Percentiles rank a stretch among this genome's conserved stretches.
These are phyloP conservation scores for Grosmannia clavigera DNA, from an alignment of 2,329 filamentous ascomycete species.

Conservation along the genomic window DNA sequence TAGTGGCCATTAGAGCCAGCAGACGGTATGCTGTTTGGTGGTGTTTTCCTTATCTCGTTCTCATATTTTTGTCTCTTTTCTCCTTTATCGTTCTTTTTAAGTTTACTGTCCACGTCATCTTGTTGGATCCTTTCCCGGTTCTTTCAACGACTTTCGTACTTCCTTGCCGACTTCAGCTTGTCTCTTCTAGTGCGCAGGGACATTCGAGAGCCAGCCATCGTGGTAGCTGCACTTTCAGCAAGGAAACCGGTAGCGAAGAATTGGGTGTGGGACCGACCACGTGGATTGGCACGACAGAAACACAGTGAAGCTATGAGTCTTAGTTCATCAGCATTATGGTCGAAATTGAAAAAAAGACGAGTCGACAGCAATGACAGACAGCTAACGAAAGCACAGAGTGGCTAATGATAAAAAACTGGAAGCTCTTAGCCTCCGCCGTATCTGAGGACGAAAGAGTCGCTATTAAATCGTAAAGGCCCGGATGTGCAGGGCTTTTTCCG, in stretches of 20 bases:
- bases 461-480: neutral
- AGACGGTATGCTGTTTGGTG: neutral
- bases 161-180: neutral
- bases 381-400: neutral
- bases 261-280: neutral
- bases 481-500: neutral
- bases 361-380: neutral
- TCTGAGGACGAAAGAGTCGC: neutral
- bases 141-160: neutral
- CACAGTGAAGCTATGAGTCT: no score
- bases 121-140: neutral
- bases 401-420: neutral
- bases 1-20: neutral
- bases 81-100: neutral
- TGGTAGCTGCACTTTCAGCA: neutral
- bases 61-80: neutral
- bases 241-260: neutral
- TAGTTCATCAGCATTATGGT: neutral
- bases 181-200: neutral
- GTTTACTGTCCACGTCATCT: neutral
- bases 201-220: neutral
- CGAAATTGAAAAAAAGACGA: neutral
- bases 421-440: no score
- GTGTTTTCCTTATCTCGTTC: neutral
- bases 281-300: neutral